Percentiles rank a stretch among this genome's conserved stretches.
Evolutionary conservation across 139 green algal species (phyloP).

Genomic region (Micractinium sp.): DNA sequence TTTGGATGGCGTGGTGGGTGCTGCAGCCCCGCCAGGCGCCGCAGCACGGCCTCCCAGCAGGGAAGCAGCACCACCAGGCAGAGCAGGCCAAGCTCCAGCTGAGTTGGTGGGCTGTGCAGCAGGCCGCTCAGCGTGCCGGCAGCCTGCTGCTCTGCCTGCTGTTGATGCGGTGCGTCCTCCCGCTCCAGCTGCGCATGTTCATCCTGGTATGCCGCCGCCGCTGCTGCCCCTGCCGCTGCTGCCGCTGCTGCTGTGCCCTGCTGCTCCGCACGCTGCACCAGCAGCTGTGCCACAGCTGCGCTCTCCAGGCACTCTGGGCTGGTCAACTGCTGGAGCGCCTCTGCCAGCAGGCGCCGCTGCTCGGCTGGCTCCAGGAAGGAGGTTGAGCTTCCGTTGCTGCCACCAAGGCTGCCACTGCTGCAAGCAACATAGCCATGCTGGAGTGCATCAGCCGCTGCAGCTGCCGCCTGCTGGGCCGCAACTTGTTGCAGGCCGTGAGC

Average conservation of each 20-base stretch:
- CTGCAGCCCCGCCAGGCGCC: neutral
- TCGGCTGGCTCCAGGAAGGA: neutral
- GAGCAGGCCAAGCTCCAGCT: slow-evolving; percentile 24
- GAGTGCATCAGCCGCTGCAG: neutral
- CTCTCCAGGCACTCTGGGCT: neutral
- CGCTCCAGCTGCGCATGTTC: neutral
- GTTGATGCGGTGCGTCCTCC: no score
- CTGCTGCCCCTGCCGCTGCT: neutral
- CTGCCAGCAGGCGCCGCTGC: neutral
- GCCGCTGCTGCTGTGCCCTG: neutral
- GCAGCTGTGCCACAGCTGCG: slow-evolving; percentile 32
- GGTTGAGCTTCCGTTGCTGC: neutral
- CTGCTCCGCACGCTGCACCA: neutral
- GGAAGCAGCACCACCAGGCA: slow-evolving; percentile 22
- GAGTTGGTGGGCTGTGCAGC: neutral
- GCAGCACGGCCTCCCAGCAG: slow-evolving; percentile 11
- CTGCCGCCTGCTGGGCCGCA: neutral
- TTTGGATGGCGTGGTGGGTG: neutral
- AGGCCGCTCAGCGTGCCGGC: neutral
- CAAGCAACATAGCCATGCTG: neutral
- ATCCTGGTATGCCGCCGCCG: neutral
- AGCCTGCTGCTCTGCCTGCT: neutral
- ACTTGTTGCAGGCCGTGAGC: neutral
- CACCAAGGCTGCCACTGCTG: neutral
- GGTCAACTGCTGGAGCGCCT: slow-evolving; percentile 23